Evolutionary conservation across 495 filamentous ascomycete genomes (phyloP).

Genomic region (Penicillium desertorum): DNA sequence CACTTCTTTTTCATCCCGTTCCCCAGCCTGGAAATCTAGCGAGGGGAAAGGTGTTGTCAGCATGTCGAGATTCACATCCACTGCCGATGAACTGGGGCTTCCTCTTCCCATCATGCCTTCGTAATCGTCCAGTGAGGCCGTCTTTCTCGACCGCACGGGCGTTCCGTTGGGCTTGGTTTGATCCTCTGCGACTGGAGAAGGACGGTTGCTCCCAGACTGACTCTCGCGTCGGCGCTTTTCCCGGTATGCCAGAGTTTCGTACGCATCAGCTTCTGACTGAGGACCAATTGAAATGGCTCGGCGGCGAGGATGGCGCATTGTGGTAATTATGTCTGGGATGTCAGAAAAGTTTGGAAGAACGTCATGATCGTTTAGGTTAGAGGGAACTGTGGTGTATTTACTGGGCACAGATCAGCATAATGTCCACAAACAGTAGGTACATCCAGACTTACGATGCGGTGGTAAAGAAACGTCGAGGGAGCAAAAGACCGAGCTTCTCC

Average conservation of each 20-base stretch:
- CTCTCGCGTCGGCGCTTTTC: constrained; percentile 80
- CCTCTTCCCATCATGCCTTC: constrained; percentile 70
- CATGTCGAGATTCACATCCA: constrained; percentile 22
- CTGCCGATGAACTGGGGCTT: constrained; percentile 30
- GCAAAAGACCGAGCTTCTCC: constrained; percentile 70
- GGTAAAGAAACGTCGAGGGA: constrained; percentile 87
- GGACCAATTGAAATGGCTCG: constrained; percentile 89
- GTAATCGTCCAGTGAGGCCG: constrained; percentile 57
- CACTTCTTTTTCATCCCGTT: constrained; percentile 71
- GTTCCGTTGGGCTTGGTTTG: constrained; percentile 21
- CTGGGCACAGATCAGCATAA: constrained; percentile 33
- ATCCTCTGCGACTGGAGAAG: constrained; percentile 27
- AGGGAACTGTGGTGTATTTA: constrained; percentile 83
- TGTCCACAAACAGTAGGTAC: background rate
- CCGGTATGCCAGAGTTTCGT: constrained; percentile 91
- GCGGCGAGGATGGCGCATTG: constrained; percentile 73
- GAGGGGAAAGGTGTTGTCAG: constrained; percentile 34
- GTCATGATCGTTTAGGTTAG: constrained; percentile 75
- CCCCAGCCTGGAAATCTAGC: constrained; percentile 34
- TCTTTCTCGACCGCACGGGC: constrained; percentile 24
- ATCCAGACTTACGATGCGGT: constrained; percentile 67
- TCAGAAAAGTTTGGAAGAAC: constrained; percentile 83
- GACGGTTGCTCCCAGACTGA: constrained; percentile 39
- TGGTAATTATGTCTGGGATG: constrained; percentile 72
- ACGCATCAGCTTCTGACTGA: constrained; percentile 93